Evolutionary conservation across 345 rosid species (phyloP).

Genomic region (Gossypium sturtianum): DNA sequence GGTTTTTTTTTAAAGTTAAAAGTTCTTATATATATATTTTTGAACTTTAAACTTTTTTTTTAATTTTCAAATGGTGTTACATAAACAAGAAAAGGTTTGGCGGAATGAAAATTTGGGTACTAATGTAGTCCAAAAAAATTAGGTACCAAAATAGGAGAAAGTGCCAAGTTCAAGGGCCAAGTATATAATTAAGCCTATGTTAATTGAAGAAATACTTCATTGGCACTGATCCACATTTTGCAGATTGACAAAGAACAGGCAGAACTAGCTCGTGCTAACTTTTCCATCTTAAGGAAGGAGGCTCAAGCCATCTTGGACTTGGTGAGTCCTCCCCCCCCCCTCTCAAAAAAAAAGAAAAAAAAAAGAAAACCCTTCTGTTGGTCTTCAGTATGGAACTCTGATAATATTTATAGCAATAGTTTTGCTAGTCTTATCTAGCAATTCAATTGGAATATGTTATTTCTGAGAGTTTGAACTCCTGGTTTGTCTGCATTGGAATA

Average conservation of each 20-base stretch:
- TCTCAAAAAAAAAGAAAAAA: too few species aligned
- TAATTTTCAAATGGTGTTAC: too few species aligned
- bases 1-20: too few species aligned
- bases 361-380: background rate
- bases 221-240: constrained; percentile 15
- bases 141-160: too few species aligned
- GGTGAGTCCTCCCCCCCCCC: constrained; percentile 32
- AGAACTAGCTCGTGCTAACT: constrained; percentile 75
- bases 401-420: background rate
- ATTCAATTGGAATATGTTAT: background rate
- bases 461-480: background rate
- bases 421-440: background rate
- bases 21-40: too few species aligned
- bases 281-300: constrained; percentile 75
- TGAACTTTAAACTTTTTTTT: too few species aligned
- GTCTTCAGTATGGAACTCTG: background rate
- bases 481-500: background rate
- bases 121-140: too few species aligned
- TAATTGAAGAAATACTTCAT: constrained; percentile 7
- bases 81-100: too few species aligned
- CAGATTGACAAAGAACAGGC: constrained; percentile 89
- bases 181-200: background rate
- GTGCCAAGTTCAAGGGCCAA: too few species aligned
- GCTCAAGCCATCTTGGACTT: constrained; percentile 82
- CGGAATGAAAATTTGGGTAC: too few species aligned